Evolutionary conservation across 2,329 filamentous ascomycete species (phyloP), one percentile per base, ranked within the genome.

Genomic region (Aspergillus terreus): DNA sequence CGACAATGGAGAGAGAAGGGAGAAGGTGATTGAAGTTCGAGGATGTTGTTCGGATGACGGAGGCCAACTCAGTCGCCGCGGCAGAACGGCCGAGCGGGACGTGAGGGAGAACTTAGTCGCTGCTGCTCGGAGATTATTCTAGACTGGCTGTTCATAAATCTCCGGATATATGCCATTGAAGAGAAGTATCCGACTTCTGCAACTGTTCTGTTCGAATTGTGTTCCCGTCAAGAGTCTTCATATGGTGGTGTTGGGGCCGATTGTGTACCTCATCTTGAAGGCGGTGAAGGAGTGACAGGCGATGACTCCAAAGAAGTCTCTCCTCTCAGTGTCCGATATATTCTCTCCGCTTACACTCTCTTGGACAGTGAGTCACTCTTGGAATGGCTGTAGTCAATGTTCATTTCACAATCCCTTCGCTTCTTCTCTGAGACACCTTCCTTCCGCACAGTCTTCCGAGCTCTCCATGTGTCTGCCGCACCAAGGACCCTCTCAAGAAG

Each of bases 311-410:
- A 15, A 14, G 19, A 10, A 23, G 40, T 38, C 12, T 38, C 35
- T 17, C 15, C 35, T 17, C 15, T 6, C 35, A 17, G 12, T 38
- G 10, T 32, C 17, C 17, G 43, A 30, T 32, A 30, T 17, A 27
- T n/a, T 32, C n/a, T 25, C 40, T 43, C 17, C 15, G 12, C 25
- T 7, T 43, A 25, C 21, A 15, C 11, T 14, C 21, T 10, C 43
- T 33, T 27, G 23, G 23, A 23, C 5, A 23, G 23, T 23, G 21
- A 44, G 11, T 44, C n/a, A 23, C n/a, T 44, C 44, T 41, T 38
- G 33, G 17, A n/a, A 60, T 56, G 57, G 54, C 54, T 46, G 30
- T n/a, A 43, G 44, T 57, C 55, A 51, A 66, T 66, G 64, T 56
- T 36, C 44, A 56, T 48, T 43, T 30, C 58, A 44, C 57, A 48